Base-by-base conservation (phyloP, 202 grass and related monocot species). In the Brachypodium distachyon region DNA sequence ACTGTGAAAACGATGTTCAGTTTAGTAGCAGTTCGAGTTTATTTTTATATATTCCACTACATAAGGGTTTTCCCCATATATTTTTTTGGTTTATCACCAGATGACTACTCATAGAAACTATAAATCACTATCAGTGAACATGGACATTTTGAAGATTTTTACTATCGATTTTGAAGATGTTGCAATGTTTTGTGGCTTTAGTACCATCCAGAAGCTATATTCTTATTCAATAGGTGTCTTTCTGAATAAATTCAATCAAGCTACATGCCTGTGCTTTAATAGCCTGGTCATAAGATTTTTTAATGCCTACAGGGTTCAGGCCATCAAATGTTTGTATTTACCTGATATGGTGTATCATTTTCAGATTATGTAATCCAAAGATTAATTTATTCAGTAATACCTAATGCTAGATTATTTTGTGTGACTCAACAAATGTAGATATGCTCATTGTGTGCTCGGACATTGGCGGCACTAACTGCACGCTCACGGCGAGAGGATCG, bases 391-490 rank as follows among this genome's bases (percentile, higher is more conserved):
- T 12, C 47, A 9, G 16, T 73, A 49, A 73, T 84, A 44, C 27
- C 21, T 73, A 52, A 61, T 1, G 4, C 51, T 36, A 67, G 10
- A 40, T 53, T 52, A 22, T 70, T 61, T 34, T 39, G 12, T 69
- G 10, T 77, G 50, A 7, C 17, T 67, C 10, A 28, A 69, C 61
- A 2, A 76, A 38, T 55, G 67, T 56, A 95, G 89, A 82, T 90
- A 79, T 93, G 81, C 57, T 77, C 83, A 65, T 99, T 91, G 92
- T 92, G 89, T 81, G 80, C 89, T 65, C 78, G 89, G 49, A 89
- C 85, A 60, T 81, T 99, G 81, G 77, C 89, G 12, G 67, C 74
- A 53, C 87, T 99, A 71, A 93, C 96, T 44, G 89, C 87, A 49
- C 80, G 33, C 27, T 96, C 96, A 42, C 77, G 80, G 21, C 65